A percentile compares a stretch with the other conserved stretches of the same genome.
phyloP scores from a whole-genome alignment of 2,329 filamentous ascomycete species.

The Fonsecaea multimorphosa region DNA sequence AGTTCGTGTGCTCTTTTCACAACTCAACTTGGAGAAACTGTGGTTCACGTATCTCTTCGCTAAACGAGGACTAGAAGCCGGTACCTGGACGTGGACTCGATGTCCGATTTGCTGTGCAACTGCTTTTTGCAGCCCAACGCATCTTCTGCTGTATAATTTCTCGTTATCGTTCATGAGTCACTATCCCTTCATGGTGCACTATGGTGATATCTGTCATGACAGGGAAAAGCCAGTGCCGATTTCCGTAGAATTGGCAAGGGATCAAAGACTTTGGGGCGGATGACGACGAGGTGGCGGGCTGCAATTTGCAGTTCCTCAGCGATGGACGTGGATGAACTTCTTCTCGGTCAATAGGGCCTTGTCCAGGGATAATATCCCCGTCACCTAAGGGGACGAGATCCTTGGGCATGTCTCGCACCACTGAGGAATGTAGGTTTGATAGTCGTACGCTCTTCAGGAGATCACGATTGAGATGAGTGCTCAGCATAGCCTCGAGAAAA shows the following conservation, averaged over 20 bases:
- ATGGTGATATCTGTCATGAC: not conserved
- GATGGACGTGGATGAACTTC: not conserved
- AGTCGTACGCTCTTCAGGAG: not conserved
- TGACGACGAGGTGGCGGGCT: not conserved
- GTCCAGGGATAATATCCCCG: not conserved
- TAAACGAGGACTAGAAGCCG: not conserved
- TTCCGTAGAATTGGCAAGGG: not conserved
- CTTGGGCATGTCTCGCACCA: not conserved
- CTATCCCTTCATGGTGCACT: not conserved
- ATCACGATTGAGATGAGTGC: not conserved
- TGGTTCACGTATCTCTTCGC: constrained; percentile 1
- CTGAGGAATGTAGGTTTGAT: not conserved
- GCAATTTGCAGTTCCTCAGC: not conserved
- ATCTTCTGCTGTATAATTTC: not conserved
- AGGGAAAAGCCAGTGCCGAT: not conserved
- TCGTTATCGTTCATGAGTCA: constrained; percentile 4
- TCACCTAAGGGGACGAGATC: not conserved
- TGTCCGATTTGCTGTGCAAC: not conserved
- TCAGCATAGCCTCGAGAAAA: not conserved
- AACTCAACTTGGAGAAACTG: not conserved
- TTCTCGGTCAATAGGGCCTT: not conserved
- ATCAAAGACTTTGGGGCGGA: not conserved
- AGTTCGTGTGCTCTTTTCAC: constrained; percentile 12
- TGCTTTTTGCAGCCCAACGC: not conserved
- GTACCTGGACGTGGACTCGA: not conserved